Evolutionary conservation across 495 filamentous ascomycete species (phyloP).

Genomic region (Penicillium turbatum): DNA sequence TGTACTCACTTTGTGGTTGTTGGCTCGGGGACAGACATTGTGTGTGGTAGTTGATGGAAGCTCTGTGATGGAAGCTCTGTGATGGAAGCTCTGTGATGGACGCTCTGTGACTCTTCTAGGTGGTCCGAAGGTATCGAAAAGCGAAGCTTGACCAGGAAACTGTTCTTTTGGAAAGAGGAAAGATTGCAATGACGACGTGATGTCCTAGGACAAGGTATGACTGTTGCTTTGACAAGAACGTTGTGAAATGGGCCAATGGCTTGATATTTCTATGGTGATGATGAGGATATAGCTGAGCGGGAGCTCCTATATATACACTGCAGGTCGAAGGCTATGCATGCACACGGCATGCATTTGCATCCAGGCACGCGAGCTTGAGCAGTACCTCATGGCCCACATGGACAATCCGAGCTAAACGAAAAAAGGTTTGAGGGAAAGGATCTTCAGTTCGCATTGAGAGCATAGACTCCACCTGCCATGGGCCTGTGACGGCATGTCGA

Average conservation of each 20-base stretch:
- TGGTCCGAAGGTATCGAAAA: background rate
- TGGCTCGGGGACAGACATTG: constrained; percentile 21
- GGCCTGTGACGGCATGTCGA: constrained; percentile 23
- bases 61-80: background rate
- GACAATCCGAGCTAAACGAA: constrained; percentile 13
- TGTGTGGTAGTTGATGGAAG: background rate
- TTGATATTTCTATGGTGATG: constrained; percentile 9
- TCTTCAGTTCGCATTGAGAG: constrained; percentile 20
- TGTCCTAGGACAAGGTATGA: background rate
- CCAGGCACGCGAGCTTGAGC: constrained; percentile 24
- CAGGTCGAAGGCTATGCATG: constrained; percentile 14
- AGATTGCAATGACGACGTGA: background rate
- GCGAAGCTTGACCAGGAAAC: background rate
- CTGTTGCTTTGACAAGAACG: background rate
- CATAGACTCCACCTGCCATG: constrained; percentile 12
- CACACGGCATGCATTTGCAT: constrained; percentile 15
- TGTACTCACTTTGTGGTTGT: constrained; percentile 13
- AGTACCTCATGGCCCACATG: constrained; percentile 27
- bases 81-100: background rate
- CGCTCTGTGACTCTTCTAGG: background rate
- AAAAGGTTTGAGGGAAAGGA: constrained; percentile 23
- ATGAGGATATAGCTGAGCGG: constrained; percentile 5
- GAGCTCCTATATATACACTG: constrained; percentile 22
- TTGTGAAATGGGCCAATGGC: background rate
- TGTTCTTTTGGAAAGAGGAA: background rate